Percentiles rank a stretch among this genome's conserved stretches.
Conservation (phyloP, 2,329 filamentous ascomycete genomes). For the Hymenoscyphus repandus region DNA sequence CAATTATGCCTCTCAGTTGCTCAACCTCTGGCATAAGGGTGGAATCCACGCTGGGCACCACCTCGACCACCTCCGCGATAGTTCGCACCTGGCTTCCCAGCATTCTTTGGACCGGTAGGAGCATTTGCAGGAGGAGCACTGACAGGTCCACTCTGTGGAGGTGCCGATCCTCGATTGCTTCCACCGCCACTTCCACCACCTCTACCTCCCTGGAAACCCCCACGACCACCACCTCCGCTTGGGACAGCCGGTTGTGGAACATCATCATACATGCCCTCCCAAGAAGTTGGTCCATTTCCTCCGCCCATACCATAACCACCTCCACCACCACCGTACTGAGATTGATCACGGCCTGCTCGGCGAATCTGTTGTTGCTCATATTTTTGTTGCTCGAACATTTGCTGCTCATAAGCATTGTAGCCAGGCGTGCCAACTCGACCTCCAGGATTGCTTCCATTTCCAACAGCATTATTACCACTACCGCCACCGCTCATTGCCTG, state of each 20-base stretch:
- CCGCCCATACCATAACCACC: slow-evolving; percentile 43
- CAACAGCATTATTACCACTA: slow-evolving; percentile 18
- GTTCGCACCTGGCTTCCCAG: slow-evolving; percentile 83
- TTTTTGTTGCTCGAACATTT: slow-evolving; percentile 73
- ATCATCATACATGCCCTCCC: slow-evolving; percentile 99
- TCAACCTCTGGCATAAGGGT: slow-evolving; percentile 59
- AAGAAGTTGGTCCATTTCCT: slow-evolving; percentile 69
- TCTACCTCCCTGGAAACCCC: slow-evolving; percentile 14
- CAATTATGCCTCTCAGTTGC: not conserved
- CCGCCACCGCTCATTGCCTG: slow-evolving; percentile 30
- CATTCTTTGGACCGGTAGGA: slow-evolving; percentile 94
- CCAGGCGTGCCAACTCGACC: slow-evolving; percentile 36
- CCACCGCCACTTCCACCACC: slow-evolving; percentile 21
- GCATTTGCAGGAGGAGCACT: slow-evolving; percentile 71
- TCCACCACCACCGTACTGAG: slow-evolving; percentile 28
- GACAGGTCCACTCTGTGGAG: slow-evolving; percentile 30
- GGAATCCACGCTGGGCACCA: slow-evolving; percentile 63
- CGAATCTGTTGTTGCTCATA: slow-evolving; percentile 63
- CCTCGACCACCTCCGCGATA: slow-evolving; percentile 86
- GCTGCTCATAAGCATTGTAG: slow-evolving; percentile 61
- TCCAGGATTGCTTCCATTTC: slow-evolving; percentile 37
- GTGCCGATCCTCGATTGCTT: slow-evolving; percentile 29
- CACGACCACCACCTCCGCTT: slow-evolving; percentile 23
- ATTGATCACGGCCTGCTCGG: slow-evolving; percentile 34
- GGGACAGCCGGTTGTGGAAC: slow-evolving; percentile 72